phyloP scores from a whole-genome alignment of 805 yeast genomes.

The Candida hispaniensis region DNA sequence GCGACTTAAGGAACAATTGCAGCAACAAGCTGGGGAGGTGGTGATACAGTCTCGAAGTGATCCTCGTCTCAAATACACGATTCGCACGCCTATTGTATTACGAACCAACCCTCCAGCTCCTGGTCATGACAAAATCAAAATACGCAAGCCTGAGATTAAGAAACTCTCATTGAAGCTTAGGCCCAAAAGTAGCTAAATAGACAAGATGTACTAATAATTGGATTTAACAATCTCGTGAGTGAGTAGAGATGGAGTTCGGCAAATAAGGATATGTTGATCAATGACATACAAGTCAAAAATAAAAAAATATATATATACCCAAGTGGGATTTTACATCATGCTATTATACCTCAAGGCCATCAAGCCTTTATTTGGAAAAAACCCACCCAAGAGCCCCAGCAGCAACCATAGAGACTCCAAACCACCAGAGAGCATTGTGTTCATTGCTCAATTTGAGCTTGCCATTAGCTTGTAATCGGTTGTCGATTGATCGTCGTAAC shows the following conservation, averaged over 20 bases:
- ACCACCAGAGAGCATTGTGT: slow-evolving; percentile 31
- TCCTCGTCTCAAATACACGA: slow-evolving; percentile 5
- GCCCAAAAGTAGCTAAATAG: not conserved
- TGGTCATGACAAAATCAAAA: slow-evolving; percentile 2
- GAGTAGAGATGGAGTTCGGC: too few species aligned
- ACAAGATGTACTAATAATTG: slow-evolving; percentile 1
- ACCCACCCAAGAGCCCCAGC: slow-evolving; percentile 32
- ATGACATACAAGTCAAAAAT: not conserved
- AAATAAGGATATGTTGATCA: too few species aligned
- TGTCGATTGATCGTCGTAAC: slow-evolving; percentile 67
- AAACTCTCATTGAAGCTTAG: slow-evolving; percentile 6
- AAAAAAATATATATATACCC: not conserved
- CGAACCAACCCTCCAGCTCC: slow-evolving; percentile 3
- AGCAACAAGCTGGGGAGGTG: slow-evolving; percentile 10
- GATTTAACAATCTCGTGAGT: too few species aligned
- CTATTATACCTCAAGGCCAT: slow-evolving; percentile 15
- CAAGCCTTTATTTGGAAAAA: slow-evolving; percentile 20
- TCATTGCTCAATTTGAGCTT: slow-evolving; percentile 20
- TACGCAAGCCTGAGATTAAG: slow-evolving; percentile 6
- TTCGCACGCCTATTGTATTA: too few species aligned
- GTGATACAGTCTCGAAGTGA: slow-evolving; percentile 3
- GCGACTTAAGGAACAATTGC: slow-evolving; percentile 13
- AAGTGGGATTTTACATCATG: not conserved
- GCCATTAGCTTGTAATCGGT: slow-evolving; percentile 70
- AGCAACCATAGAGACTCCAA: slow-evolving; percentile 30